Evolutionary conservation across 805 yeast genomes (phyloP).

Genomic region (Candida hispaniensis): DNA sequence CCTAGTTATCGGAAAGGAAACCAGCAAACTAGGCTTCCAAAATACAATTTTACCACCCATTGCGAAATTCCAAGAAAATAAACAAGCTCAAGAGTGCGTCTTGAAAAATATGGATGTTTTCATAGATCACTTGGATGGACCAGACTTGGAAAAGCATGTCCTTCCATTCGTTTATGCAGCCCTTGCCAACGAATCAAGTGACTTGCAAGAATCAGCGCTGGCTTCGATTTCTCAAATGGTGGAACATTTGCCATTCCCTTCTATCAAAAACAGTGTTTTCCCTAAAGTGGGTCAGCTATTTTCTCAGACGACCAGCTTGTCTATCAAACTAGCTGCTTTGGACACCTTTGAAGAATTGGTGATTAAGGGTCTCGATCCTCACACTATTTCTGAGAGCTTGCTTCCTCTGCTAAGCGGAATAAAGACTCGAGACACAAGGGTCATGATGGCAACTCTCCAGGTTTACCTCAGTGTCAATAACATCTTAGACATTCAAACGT

Average conservation of each 20-base stretch:
- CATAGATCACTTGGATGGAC: conserved; percentile 39
- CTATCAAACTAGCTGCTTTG: conserved; percentile 62
- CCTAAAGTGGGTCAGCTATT: conserved; percentile 65
- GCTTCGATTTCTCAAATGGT: conserved; percentile 34
- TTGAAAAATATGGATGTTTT: conserved; percentile 41
- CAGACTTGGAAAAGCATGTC: conserved; percentile 41
- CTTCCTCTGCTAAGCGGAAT: conserved; percentile 67
- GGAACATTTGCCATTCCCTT: conserved; percentile 49
- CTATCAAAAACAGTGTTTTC: conserved; percentile 62
- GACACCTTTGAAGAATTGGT: conserved; percentile 40
- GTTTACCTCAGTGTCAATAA: conserved; percentile 31
- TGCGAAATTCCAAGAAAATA: conserved; percentile 31
- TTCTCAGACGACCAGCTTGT: conserved; percentile 71
- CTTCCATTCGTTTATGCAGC: conserved; percentile 35
- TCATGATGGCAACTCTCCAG: conserved; percentile 41
- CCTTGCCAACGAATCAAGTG: conserved; percentile 26
- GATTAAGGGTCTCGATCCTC: conserved; percentile 50
- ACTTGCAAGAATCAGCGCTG: conserved; percentile 46
- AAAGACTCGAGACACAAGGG: conserved; percentile 65
- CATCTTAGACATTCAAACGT: conserved; percentile 38
- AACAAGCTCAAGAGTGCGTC: conserved; percentile 35
- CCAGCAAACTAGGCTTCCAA: conserved; percentile 70
- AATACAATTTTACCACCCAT: conserved; percentile 50
- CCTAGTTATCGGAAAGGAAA: conserved; percentile 47
- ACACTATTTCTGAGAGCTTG: conserved; percentile 62